Evolutionary conservation across 371 early-diverging fungal species (phyloP), one percentile per base, ranked within the genome.

Genomic region (Blakeslea trispora): DNA sequence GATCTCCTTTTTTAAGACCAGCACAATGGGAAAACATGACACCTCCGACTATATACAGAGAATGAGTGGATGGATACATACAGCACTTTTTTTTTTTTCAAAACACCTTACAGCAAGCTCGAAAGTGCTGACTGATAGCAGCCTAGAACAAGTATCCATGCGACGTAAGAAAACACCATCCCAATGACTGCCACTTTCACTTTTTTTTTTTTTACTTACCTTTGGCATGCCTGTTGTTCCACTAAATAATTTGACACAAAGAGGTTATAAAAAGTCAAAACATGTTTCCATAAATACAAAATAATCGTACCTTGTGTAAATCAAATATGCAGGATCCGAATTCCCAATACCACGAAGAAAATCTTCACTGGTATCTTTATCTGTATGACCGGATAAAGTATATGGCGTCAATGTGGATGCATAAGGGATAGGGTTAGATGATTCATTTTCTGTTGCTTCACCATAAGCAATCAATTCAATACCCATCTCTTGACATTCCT

Each of bases 221-320:
- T 67, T 66, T 28, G 69, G 72, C 44, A 77, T 22, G 14, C 75
- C 77, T 8, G 75, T 76, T 3, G 77, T 77, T n/a, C 75, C 75
- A 49, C 75, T 69, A 51, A 5, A 18, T 22, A 10, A 34, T 24
- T 50, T 37, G 11, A 45, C 28, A 47, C 24, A 50, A 61, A 32
- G 18, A 37, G 42, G 47, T 13, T 6, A 22, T 3, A 24, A 17
- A 24, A 13, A 42, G 21, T n/a, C 18, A n/a, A 24, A 11, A 17
- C 24, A n/a, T 3, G 13, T n/a, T 57, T 66, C 7, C 7, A 7
- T 7, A 28, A n/a, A n/a, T n/a, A n/a, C n/a, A n/a, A n/a, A n/a
- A n/a, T n/a, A n/a, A n/a, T n/a, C n/a, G n/a, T 28, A 69, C 72
- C 72, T 76, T 10, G 80, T 79, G 35, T 79, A 79, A 34, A 79